These are phyloP conservation scores for Bjerkandera adusta DNA, from an alignment of 1,284 basidiomycete species.

Conservation along the genomic window DNA sequence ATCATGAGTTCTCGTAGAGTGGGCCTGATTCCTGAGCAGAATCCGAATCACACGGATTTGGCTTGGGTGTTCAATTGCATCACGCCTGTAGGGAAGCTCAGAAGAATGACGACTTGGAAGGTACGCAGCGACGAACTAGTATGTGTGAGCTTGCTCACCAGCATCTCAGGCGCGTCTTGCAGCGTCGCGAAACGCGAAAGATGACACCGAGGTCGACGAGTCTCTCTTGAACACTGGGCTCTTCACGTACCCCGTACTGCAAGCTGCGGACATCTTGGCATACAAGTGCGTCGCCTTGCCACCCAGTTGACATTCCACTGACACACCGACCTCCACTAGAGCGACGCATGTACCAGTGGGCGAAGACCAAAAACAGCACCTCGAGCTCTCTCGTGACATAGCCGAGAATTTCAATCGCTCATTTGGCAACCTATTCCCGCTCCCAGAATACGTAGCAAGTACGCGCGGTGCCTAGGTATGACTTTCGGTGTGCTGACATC, in stretches of 20 bases:
- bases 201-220: slow-evolving; percentile 79
- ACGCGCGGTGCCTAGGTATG: too few species aligned
- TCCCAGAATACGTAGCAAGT: slow-evolving; percentile 80
- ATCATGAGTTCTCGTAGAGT: slow-evolving; percentile 1
- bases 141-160: slow-evolving; percentile 6
- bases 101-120: slow-evolving; percentile 97
- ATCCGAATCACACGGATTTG: slow-evolving; percentile 84
- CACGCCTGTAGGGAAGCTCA: slow-evolving; percentile 79
- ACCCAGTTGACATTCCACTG: background rate
- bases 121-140: slow-evolving; percentile 35
- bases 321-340: too few species aligned
- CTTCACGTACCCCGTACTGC: slow-evolving; percentile 91
- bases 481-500: background rate
- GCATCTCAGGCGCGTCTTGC: slow-evolving; percentile 68
- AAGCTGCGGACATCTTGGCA: slow-evolving; percentile 89
- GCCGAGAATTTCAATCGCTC: slow-evolving; percentile 82
- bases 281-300: slow-evolving; percentile 58
- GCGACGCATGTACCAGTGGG: slow-evolving; percentile 94
- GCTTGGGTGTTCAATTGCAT: slow-evolving; percentile 90
- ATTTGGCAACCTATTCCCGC: slow-evolving; percentile 63
- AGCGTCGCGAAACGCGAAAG: slow-evolving; percentile 68
- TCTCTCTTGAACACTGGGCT: slow-evolving; percentile 81
- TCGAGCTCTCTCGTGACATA: slow-evolving; percentile 85
- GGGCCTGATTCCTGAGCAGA: slow-evolving; percentile 41
- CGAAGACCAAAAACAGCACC: slow-evolving; percentile 93